Conservation (phyloP, 78 protist genomes). For the Dictyostelium discoideum region DNA sequence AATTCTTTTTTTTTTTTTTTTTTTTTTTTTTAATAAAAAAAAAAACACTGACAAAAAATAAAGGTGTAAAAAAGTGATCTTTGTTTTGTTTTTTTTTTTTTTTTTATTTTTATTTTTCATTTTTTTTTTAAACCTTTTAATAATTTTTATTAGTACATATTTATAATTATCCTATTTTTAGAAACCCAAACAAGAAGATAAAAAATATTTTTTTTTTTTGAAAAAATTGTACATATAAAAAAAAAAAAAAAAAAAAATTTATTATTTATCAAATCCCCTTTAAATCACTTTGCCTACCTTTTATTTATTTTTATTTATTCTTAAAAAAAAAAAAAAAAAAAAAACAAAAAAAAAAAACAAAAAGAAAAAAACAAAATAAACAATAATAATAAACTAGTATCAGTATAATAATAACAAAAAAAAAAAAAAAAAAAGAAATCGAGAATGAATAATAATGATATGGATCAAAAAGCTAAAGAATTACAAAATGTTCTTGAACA, state of each 20-base stretch:
- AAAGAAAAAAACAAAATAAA: too few species aligned
- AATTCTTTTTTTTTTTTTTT: too few species aligned
- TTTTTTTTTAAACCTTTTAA: background rate
- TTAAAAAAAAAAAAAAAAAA: too few species aligned
- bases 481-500: slow-evolving; percentile 17
- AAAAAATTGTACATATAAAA: background rate
- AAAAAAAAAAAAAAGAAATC: background rate
- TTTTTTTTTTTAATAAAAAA: too few species aligned
- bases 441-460: slow-evolving; percentile 16
- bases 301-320: too few species aligned
- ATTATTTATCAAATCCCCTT: background rate
- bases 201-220: too few species aligned
- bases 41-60: too few species aligned
- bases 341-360: too few species aligned
- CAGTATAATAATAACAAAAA: too few species aligned
- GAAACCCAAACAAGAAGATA: background rate
- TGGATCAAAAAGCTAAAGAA: slow-evolving; percentile 39
- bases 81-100: background rate
- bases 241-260: too few species aligned
- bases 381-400: too few species aligned
- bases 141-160: background rate
- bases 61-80: too few species aligned
- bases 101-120: background rate
- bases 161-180: background rate
- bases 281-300: background rate